A percentile compares a stretch with the other conserved stretches of the same genome.
Evolutionary conservation across 1,284 basidiomycete genomes (phyloP).

Genomic region (Fereydounia khargensis): DNA sequence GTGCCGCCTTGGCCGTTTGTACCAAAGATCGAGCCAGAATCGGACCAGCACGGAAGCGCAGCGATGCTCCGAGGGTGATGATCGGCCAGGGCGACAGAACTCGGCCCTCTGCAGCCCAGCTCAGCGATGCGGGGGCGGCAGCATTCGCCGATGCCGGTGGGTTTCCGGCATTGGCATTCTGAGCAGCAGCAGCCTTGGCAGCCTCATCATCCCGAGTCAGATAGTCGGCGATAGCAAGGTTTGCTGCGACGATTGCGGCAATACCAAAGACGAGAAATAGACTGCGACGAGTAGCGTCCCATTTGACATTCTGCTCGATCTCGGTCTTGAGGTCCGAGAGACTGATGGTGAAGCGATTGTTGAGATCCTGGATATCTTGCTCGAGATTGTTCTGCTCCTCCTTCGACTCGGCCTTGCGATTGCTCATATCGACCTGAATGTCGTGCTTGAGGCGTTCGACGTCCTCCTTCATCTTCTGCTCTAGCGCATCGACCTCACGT

Average conservation of each 20-base stretch:
- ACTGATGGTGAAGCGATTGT: conserved; percentile 57
- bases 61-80: not conserved
- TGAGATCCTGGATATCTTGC: conserved; percentile 76
- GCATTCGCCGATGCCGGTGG: conserved; percentile 23
- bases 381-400: conserved; percentile 82
- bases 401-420: conserved; percentile 87
- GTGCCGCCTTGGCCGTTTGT: too few species aligned
- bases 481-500: conserved; percentile 81
- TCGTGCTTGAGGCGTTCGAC: conserved; percentile 85
- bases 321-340: conserved; percentile 54
- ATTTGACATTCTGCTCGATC: conserved; percentile 57
- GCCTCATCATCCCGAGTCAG: conserved; percentile 42
- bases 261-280: conserved; percentile 53
- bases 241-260: conserved; percentile 52
- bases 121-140: conserved; percentile 15
- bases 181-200: conserved; percentile 14
- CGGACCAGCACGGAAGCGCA: not conserved
- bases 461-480: conserved; percentile 92
- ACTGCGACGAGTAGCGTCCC: conserved; percentile 53
- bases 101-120: conserved; percentile 33
- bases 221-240: conserved; percentile 52
- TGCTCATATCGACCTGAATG: conserved; percentile 94
- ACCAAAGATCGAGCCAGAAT: not conserved
- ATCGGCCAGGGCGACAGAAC: conserved; percentile 24
- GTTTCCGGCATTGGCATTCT: conserved; percentile 11